These are phyloP conservation scores for Asterochloris sp. DNA, from an alignment of 139 green algal species.

Conservation along the genomic window DNA sequence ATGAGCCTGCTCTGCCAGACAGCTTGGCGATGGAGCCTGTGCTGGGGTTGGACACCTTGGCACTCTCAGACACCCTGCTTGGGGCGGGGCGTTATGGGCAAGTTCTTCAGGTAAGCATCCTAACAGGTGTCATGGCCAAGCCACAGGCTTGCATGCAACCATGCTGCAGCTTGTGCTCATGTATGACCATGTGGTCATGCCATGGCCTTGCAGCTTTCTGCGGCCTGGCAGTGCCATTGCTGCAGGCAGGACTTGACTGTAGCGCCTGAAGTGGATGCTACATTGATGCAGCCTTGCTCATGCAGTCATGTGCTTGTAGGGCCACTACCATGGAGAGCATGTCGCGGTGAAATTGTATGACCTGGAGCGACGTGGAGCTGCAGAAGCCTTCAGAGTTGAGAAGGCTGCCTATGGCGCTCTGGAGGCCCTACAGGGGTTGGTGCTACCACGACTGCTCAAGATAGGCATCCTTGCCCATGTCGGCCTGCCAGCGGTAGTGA, in stretches of 20 bases:
- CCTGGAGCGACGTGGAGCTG: background rate
- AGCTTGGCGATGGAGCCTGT: background rate
- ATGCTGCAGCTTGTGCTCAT: background rate
- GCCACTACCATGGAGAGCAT: background rate
- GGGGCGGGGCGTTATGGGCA: background rate
- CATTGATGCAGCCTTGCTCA: background rate
- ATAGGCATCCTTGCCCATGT: background rate
- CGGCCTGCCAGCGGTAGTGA: constrained; percentile 6
- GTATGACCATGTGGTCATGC: background rate
- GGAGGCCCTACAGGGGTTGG: background rate
- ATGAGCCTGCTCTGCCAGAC: background rate
- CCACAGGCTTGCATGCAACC: background rate
- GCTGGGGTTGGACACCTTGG: background rate
- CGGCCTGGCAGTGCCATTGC: too few relatives aligned
- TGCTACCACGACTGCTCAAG: background rate
- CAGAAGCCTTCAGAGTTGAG: background rate
- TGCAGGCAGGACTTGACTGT: background rate
- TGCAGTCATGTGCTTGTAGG: background rate
- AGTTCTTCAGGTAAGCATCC: background rate
- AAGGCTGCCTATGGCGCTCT: background rate
- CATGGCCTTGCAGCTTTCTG: background rate
- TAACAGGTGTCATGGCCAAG: too few relatives aligned
- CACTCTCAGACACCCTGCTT: constrained; percentile 7
- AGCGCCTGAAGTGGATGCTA: background rate
- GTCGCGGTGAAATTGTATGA: constrained; percentile 17